Evolutionary conservation across 1,284 basidiomycete species (phyloP).

Genomic region (Cryptococcus hybrid): DNA sequence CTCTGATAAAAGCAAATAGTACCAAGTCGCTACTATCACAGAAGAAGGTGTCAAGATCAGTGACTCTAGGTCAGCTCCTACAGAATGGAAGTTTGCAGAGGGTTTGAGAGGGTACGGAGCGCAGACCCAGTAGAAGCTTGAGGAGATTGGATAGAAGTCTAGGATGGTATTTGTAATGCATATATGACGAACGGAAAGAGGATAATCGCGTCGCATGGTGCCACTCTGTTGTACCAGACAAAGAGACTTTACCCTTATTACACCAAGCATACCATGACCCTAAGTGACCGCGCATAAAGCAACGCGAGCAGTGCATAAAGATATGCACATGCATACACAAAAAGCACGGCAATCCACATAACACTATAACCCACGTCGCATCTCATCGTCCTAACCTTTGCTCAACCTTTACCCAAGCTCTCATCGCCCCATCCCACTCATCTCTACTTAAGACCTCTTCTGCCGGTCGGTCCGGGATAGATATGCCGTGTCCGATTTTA

Average conservation of each 20-base stretch:
- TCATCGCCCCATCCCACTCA: conserved; percentile 22
- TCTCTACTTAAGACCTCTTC: conserved; percentile 5
- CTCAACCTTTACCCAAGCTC: conserved; percentile 18
- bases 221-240: too few relatives aligned
- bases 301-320: too few relatives aligned
- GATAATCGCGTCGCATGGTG: too few relatives aligned
- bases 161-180: conserved; percentile 3
- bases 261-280: too few relatives aligned
- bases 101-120: conserved; percentile 64
- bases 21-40: conserved; percentile 90
- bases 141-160: neutral
- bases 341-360: neutral
- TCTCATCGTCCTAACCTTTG: conserved; percentile 17
- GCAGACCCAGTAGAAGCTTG: conserved; percentile 58
- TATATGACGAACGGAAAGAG: too few relatives aligned
- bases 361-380: neutral
- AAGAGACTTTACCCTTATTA: too few relatives aligned
- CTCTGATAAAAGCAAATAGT: conserved; percentile 56
- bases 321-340: too few relatives aligned
- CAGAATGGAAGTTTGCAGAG: conserved; percentile 91
- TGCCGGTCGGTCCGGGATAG: neutral
- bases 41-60: conserved; percentile 74
- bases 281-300: too few relatives aligned
- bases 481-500: conserved; percentile 13
- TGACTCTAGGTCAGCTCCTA: conserved; percentile 72